phyloP scores from a whole-genome alignment of 495 filamentous ascomycete species.

The Lophiotrema nucula region DNA sequence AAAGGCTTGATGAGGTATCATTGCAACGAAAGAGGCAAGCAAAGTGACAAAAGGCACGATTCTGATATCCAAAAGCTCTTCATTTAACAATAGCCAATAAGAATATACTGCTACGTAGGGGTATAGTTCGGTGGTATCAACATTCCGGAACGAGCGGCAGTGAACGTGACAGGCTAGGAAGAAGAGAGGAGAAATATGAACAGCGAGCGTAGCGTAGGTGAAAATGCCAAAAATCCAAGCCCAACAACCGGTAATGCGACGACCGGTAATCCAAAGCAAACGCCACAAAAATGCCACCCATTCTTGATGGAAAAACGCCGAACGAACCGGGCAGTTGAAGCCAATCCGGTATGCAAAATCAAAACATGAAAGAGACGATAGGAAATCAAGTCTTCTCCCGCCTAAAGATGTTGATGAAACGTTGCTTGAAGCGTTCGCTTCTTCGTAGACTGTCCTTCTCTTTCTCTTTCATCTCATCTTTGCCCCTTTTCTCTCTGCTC shows the following conservation, averaged over 20 bases:
- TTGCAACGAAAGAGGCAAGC: too few species aligned
- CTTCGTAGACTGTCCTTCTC: not conserved
- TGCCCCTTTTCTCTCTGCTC: slow-evolving; percentile 24
- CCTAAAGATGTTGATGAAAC: not conserved
- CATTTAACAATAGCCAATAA: not conserved
- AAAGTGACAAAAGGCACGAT: too few species aligned
- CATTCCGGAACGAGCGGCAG: too few species aligned
- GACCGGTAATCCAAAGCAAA: not conserved
- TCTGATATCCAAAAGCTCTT: too few species aligned
- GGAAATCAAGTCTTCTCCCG: not conserved
- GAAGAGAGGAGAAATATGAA: not conserved
- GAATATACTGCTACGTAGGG: not conserved
- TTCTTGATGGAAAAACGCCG: not conserved
- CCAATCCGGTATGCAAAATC: not conserved
- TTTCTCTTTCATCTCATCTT: not conserved
- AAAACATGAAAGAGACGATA: not conserved
- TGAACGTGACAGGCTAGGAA: too few species aligned
- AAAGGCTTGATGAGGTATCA: too few species aligned
- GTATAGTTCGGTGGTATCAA: not conserved
- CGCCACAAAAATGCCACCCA: not conserved
- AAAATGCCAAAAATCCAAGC: not conserved
- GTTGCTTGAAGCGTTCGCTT: slow-evolving; percentile 11
- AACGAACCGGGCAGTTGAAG: too few species aligned
- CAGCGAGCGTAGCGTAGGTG: not conserved
- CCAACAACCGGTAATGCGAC: not conserved